Base-by-base conservation (phyloP, 2,329 filamentous ascomycete genomes). In the Exophiala aquamarina region DNA sequence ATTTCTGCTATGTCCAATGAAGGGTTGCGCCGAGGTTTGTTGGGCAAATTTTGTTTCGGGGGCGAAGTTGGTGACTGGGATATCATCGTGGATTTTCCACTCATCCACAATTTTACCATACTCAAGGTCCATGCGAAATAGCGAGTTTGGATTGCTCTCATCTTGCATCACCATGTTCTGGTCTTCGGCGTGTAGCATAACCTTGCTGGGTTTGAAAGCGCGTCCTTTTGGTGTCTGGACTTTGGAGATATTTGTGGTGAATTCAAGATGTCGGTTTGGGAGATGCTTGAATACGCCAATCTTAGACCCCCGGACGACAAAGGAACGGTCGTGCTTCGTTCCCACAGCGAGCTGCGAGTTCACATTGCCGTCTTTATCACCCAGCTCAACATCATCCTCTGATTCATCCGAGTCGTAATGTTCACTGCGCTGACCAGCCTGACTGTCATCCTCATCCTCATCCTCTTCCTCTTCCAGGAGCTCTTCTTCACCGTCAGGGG, bases 221-320 rank as follows among this genome's bases (percentile, higher is more conserved):
- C 86, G 87, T 60, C 93, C 93, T 35, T 82, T 81, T 2, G 91
- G 89, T 0, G 92, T 95, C 66, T 90, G 84, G 41, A 98, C 89
- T 69, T 94, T 95, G 52, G 89, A 95, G 61, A 98, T 98, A 56
- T 91, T 97, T 50, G 93, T 98, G 10, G 89, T 89, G 68, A 97
- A 98, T 65, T 97, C 88, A 13, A 98, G 79, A 57, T 92, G 85
- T 66, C 97, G 94, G 70, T 95, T 88, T 1, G 84, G 77, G 0
- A 90, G 95, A 64, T 98, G 93, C 68, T 94, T 97, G 79, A 98
- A 98, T 32, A 98, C 93, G 44, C 93, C 93, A 66, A 98, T 98
- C 78, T 97, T 96, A 60, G 91, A 93, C 23, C 93, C 93, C 55
- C 93, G 86, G 34, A 98, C 90, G 47, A 98, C 93, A 60, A 97